Base-by-base conservation (phyloP, 2,329 filamentous ascomycete species). In the Fusarium praegraminearum region DNA sequence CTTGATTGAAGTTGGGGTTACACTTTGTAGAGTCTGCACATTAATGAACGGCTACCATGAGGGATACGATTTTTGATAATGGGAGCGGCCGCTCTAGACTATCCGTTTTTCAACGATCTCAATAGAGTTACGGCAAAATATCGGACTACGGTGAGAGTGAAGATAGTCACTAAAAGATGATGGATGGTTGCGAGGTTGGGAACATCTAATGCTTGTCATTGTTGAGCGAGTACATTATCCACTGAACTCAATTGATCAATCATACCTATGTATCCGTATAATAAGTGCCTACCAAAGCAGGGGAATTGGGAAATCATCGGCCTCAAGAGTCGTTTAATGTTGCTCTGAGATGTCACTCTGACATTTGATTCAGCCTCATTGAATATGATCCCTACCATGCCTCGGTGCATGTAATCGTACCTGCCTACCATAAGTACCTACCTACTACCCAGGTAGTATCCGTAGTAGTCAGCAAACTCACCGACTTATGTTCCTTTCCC, bases 111-210 rank as follows among this genome's bases (percentile, higher is more conserved):
- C 30, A n/a, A 22, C 33, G 28, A 38, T 6, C 16, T 28, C 18
- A 20, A 51, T 40, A 15, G 18, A 20, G n/a, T 40, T 28, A 49
- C 18, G 43, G 30, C 32, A 50, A 50, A 58, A 55, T 62, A 57
- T 62, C 60, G 58, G 52, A 62, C 67, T 69, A 45, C 45, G 26
- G 45, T 22, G 50, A 44, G 38, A 45, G 44, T 44, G 47, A 57
- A 50, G 36, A 36, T 52, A 56, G 28, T 30, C 10, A 30, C 28
- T 30, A 30, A 30, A 30, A 16, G 20, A 22, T 8, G n/a, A 46
- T 32, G n/a, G 30, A 71, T 70, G 63, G 62, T 69, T 51, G 53
- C 56, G 69, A 22, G 69, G 69, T 49, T 71, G 64, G 67, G 67
- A 30, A 28, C 12, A 18, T 16, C 38, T n/a, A 55, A 64, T 43